Conservation (phyloP, 371 early-diverging fungal genomes). For the Pancytospora epiphaga region DNA sequence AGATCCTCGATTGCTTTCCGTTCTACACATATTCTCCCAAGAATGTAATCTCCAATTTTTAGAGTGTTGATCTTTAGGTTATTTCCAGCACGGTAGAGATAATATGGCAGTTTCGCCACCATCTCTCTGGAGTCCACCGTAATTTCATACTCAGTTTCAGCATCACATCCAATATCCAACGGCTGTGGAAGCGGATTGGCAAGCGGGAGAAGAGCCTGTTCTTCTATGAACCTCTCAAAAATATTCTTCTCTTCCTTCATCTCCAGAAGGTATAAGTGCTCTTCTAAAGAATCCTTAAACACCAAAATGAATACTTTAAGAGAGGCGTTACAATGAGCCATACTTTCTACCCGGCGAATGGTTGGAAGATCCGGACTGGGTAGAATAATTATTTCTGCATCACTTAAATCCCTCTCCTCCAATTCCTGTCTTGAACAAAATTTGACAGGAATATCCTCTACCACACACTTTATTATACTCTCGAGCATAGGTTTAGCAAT, state of each 20-base stretch:
- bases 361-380: too few relatives aligned
- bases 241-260: conserved; percentile 78
- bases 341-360: too few relatives aligned
- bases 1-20: conserved; percentile 81
- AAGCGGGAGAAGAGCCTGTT: conserved; percentile 62
- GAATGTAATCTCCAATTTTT: conserved; percentile 81
- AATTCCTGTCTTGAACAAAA: too few relatives aligned
- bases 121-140: conserved; percentile 87
- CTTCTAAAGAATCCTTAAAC: conserved; percentile 74
- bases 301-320: conserved; percentile 23
- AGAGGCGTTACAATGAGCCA: too few relatives aligned
- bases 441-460: too few relatives aligned
- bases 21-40: conserved; percentile 78
- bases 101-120: conserved; percentile 73
- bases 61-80: conserved; percentile 71
- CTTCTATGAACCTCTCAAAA: conserved; percentile 78
- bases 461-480: too few relatives aligned
- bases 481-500: too few relatives aligned
- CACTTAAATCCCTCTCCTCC: too few relatives aligned
- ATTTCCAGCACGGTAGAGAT: conserved; percentile 71
- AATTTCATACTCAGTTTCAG: conserved; percentile 43
- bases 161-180: background rate
- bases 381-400: too few relatives aligned
- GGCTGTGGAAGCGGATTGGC: background rate
- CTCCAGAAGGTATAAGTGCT: conserved; percentile 72